Percentiles rank a stretch among this genome's conserved stretches.
Conservation (phyloP, 768 basidiomycete species). For the Tremella fuciformis region DNA sequence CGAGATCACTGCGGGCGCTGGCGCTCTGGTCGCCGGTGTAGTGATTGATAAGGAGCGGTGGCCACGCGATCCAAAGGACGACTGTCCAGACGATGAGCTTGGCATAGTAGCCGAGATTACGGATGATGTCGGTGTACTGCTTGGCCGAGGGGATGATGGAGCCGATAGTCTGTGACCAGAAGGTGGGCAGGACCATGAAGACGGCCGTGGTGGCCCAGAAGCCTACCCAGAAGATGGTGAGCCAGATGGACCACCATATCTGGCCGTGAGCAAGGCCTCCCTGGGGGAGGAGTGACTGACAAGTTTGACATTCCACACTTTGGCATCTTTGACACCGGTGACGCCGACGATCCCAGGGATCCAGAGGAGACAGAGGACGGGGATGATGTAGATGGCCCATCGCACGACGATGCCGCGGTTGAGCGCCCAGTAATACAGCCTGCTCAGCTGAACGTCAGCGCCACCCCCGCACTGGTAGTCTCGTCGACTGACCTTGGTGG, state of each 20-base stretch:
- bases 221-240: conserved; percentile 73
- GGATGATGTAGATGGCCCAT: conserved; percentile 72
- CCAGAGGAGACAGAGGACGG: conserved; percentile 59
- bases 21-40: conserved; percentile 40
- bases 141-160: conserved; percentile 67
- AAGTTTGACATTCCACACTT: conserved; percentile 55
- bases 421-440: conserved; percentile 69
- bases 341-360: conserved; percentile 63
- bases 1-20: conserved; percentile 54
- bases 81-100: conserved; percentile 66
- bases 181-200: conserved; percentile 54
- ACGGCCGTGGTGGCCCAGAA: conserved; percentile 75
- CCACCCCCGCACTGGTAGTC: not conserved
- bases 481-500: conserved; percentile 40
- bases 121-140: conserved; percentile 76
- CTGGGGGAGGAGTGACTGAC: conserved; percentile 20
- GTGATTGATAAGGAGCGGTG: conserved; percentile 61
- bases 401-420: conserved; percentile 73
- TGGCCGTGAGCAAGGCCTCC: conserved; percentile 12
- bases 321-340: conserved; percentile 58
- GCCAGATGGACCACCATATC: conserved; percentile 82
- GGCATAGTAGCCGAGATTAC: conserved; percentile 63
- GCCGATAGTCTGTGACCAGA: conserved; percentile 67
- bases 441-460: conserved; percentile 56
- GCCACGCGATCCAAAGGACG: conserved; percentile 67